These are phyloP conservation scores for Ampelocalamus luodianensis DNA, from an alignment of 176 grass and related monocot genomes.

Conservation along the genomic window DNA sequence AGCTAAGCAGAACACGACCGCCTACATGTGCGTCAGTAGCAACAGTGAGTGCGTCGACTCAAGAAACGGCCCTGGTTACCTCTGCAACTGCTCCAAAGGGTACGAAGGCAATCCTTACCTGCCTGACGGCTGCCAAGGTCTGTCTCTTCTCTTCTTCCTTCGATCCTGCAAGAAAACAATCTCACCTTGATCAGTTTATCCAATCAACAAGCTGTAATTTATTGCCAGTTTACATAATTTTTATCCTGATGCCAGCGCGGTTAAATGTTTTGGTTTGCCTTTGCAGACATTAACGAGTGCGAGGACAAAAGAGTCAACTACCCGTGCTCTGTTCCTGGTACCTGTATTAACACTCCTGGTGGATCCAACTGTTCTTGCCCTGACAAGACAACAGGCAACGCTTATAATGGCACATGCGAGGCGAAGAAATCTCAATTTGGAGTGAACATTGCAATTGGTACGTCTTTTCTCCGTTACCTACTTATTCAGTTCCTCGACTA, in stretches of 20 bases:
- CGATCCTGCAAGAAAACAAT: not conserved
- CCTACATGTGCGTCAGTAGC: conserved; percentile 52
- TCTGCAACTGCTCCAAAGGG: conserved; percentile 71
- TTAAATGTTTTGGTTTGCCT: not conserved
- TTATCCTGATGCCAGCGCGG: not conserved
- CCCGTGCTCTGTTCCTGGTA: conserved; percentile 55
- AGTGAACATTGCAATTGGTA: conserved; percentile 66
- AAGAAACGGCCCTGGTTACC: conserved; percentile 57
- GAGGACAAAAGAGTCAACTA: conserved; percentile 26
- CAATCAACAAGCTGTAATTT: not conserved
- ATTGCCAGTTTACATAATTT: not conserved
- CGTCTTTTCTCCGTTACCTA: not conserved
- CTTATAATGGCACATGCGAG: conserved; percentile 47
- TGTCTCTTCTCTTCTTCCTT: not conserved
- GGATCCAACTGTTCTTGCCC: conserved; percentile 60
- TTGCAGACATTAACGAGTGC: conserved; percentile 75
- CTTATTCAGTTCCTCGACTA: not conserved
- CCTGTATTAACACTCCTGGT: conserved; percentile 56
- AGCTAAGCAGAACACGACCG: conserved; percentile 35
- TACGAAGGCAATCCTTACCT: conserved; percentile 81
- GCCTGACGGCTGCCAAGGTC: conserved; percentile 58
- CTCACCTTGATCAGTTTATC: not conserved
- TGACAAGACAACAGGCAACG: conserved; percentile 41
- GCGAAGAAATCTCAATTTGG: conserved; percentile 25
- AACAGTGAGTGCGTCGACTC: conserved; percentile 58